A percentile compares a stretch with the other conserved stretches of the same genome.
Conservation (phyloP, 1,139 yeast genomes). For the Geotrichum histeridarum region DNA sequence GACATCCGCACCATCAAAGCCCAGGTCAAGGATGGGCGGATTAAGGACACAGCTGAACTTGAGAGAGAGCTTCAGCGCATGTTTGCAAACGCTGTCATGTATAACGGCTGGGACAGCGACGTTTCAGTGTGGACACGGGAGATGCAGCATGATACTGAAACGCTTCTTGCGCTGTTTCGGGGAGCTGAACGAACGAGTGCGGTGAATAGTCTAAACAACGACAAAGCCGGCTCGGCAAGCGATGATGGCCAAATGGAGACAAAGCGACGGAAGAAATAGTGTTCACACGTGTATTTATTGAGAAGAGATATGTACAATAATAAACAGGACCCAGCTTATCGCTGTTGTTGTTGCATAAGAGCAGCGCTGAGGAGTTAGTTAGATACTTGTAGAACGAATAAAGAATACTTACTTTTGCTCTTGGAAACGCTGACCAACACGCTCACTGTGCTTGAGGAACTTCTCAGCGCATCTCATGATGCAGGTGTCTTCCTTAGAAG, state of each 20-base stretch:
- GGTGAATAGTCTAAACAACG: not conserved
- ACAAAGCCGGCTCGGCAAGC: constrained; percentile 4
- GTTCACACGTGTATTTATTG: not conserved
- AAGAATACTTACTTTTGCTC: constrained; percentile 53
- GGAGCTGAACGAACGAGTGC: constrained; percentile 30
- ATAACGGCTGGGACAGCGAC: constrained; percentile 62
- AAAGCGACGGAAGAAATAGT: constrained; percentile 5
- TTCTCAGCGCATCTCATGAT: constrained; percentile 91
- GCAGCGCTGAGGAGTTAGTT: constrained; percentile 1
- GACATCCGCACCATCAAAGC: constrained; percentile 61
- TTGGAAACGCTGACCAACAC: constrained; percentile 98
- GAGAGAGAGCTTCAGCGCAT: constrained; percentile 67
- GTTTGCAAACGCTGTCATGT: constrained; percentile 84
- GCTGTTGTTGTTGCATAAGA: constrained; percentile 13
- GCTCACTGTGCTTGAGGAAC: constrained; percentile 95
- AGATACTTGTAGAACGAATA: too few species aligned
- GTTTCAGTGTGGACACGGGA: constrained; percentile 58
- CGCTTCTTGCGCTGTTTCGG: constrained; percentile 35
- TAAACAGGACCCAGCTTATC: constrained; percentile 1
- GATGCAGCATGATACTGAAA: constrained; percentile 46
- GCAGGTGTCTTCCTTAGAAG: constrained; percentile 79
- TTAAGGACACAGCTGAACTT: constrained; percentile 47
- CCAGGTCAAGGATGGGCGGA: constrained; percentile 54
- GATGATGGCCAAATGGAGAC: constrained; percentile 1
- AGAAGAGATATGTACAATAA: constrained; percentile 3